phyloP scores from a whole-genome alignment of 2,329 filamentous ascomycete species.

The Fusarium fracticaudum region DNA sequence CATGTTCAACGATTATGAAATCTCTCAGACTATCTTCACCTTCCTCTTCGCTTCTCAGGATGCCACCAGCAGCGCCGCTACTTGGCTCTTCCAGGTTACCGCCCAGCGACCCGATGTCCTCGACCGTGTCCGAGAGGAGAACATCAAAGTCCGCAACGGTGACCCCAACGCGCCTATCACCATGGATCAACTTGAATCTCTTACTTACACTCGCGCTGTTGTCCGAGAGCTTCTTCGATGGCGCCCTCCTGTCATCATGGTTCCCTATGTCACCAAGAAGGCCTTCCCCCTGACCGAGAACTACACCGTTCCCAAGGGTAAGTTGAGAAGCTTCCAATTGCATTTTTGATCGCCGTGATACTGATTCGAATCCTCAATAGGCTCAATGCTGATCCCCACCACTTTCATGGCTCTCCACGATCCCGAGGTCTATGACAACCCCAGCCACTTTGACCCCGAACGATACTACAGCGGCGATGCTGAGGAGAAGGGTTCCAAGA shows the following conservation, averaged over 20 bases:
- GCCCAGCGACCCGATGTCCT: slow-evolving; percentile 94
- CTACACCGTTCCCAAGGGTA: slow-evolving; percentile 92
- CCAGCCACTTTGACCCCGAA: slow-evolving; percentile 89
- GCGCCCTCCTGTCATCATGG: slow-evolving; percentile 96
- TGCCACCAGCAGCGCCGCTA: slow-evolving; percentile 91
- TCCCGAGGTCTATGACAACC: slow-evolving; percentile 89
- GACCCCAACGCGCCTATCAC: slow-evolving; percentile 75
- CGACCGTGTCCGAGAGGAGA: slow-evolving; percentile 91
- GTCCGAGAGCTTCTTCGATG: slow-evolving; percentile 93
- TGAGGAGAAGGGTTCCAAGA: slow-evolving; percentile 87
- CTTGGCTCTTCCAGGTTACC: slow-evolving; percentile 94
- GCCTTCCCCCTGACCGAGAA: slow-evolving; percentile 86
- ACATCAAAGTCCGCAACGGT: slow-evolving; percentile 78
- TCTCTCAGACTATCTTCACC: slow-evolving; percentile 92
- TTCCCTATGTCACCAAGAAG: slow-evolving; percentile 95
- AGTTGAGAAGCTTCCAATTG: slow-evolving; percentile 30
- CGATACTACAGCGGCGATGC: slow-evolving; percentile 91
- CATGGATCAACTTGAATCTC: slow-evolving; percentile 87
- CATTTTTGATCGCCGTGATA: not conserved
- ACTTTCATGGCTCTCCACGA: slow-evolving; percentile 92
- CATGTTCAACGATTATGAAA: slow-evolving; percentile 90
- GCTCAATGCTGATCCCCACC: slow-evolving; percentile 93
- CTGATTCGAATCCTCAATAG: slow-evolving; percentile 49
- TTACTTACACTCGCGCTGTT: slow-evolving; percentile 90
- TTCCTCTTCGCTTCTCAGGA: slow-evolving; percentile 98